Percentiles rank a stretch among this genome's conserved stretches.
phyloP scores from a whole-genome alignment of 495 filamentous ascomycete genomes.

The Tuber umbilicatum region DNA sequence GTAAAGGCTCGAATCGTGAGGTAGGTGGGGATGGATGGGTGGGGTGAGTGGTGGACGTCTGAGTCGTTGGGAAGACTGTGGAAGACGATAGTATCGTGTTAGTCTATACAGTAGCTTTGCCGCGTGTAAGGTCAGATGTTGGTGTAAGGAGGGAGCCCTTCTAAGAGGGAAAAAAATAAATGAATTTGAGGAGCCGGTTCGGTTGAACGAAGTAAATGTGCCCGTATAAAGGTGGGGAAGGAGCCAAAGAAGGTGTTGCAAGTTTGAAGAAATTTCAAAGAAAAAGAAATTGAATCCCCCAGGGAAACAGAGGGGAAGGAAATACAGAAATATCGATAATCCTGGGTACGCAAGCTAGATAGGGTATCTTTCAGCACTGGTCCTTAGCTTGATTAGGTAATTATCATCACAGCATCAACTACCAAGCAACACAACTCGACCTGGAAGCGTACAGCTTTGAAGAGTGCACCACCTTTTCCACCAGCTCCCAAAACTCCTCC shows the following conservation, averaged over 20 bases:
- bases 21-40: not conserved
- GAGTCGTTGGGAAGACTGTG: not conserved
- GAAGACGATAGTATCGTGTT: not conserved
- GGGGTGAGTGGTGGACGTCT: not conserved
- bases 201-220: not conserved
- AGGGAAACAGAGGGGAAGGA: not conserved
- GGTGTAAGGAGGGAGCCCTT: not conserved
- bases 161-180: not conserved
- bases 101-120: not conserved
- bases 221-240: not conserved
- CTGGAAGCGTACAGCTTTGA: not conserved
- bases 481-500: slow-evolving; percentile 16
- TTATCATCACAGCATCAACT: slow-evolving; percentile 3
- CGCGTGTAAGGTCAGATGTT: not conserved
- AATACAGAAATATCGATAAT: not conserved
- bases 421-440: not conserved
- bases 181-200: not conserved
- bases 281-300: not conserved
- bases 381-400: not conserved
- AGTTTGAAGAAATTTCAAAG: not conserved
- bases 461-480: not conserved
- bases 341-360: not conserved
- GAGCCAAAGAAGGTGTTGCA: not conserved
- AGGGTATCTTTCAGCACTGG: not conserved
- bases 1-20: not conserved